Evolutionary conservation across 2,329 filamentous ascomycete species (phyloP), one percentile per base, ranked within the genome.

Genomic region (Trichoderma koningiopsis): DNA sequence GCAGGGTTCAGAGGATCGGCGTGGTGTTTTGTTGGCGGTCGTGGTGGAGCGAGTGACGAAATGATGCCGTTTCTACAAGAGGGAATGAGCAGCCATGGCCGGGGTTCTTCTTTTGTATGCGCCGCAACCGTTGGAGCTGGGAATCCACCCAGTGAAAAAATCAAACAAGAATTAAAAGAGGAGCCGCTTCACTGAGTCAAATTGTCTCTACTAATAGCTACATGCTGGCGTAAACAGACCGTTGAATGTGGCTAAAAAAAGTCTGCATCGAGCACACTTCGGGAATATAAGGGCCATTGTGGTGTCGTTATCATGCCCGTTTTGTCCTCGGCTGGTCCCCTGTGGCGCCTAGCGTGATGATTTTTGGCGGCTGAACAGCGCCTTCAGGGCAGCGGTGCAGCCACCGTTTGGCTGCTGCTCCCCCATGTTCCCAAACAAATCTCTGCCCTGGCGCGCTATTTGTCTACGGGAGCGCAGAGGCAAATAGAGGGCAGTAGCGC

Each of bases 31-130:
- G 68, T 59, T 66, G 68, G 55, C 64, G n/a, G 24, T 22, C 37
- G 35, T 35, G 52, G 71, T 72, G 71, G 60, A 71, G 70, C 70
- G 63, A 67, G 67, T 70, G 68, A 72, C 68, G 71, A 61, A 70
- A 71, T 29, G 61, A 69, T 65, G 68, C 61, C 35, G 68, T 69
- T 66, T 47, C 43, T 27, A 40, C 10, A 19, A 43, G 40, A 40
- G 33, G 35, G 63, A 66, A 58, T 61, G 47, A 14, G 47, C 29
- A 64, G 53, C 60, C 53, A 58, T 49, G 49, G 56, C 67, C 35
- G 31, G 27, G 52, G 52, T 24, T 35, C 33, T 49, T 56, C 49
- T 29, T 37, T 24, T 58, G 19, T 29, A 22, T 16, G 14, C 22
- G 19, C 33, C 16, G 27, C 14, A 24, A 24, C 16, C 29, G 27